These are phyloP conservation scores for Phaeosphaeriaceae sp. DNA, from an alignment of 2,329 filamentous ascomycete species.

Conservation along the genomic window DNA sequence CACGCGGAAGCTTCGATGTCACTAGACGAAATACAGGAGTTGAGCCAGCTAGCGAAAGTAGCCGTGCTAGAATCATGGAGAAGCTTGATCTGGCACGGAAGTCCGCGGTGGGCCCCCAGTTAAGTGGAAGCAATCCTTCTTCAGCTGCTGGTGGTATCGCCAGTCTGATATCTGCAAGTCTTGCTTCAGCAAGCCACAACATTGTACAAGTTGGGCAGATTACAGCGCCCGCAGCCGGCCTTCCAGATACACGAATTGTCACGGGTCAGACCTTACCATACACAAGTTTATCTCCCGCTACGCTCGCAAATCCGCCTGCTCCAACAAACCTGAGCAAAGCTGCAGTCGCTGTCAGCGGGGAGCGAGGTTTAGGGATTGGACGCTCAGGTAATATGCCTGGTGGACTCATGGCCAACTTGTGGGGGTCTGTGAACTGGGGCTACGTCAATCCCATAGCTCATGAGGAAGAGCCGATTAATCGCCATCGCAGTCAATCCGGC, in stretches of 20 bases:
- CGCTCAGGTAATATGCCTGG: constrained; percentile 73
- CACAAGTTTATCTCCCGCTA: constrained; percentile 78
- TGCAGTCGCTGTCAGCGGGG: constrained; percentile 80
- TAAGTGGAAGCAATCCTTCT: constrained; percentile 49
- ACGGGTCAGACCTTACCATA: constrained; percentile 56
- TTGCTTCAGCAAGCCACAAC: constrained; percentile 73
- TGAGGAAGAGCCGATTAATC: constrained; percentile 53
- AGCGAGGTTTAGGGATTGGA: constrained; percentile 71
- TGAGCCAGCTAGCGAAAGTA: constrained; percentile 71
- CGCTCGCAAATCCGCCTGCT: constrained; percentile 81
- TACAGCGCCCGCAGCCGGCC: constrained; percentile 41
- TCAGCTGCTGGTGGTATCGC: constrained; percentile 73
- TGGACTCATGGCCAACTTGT: constrained; percentile 89
- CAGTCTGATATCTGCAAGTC: constrained; percentile 83
- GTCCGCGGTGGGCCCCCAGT: constrained; percentile 63
- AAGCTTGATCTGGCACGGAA: constrained; percentile 91
- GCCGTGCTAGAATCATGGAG: constrained; percentile 83
- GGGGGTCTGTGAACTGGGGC: constrained; percentile 87
- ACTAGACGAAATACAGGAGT: constrained; percentile 59
- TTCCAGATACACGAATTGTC: constrained; percentile 46
- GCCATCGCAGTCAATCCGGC: constrained; percentile 39
- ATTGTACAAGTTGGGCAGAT: constrained; percentile 70
- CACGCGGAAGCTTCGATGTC: constrained; percentile 77
- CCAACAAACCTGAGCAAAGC: constrained; percentile 85
- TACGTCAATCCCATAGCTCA: constrained; percentile 67